Conservation (phyloP, 129 eudicot genomes). For the Flaveria bidentis region DNA sequence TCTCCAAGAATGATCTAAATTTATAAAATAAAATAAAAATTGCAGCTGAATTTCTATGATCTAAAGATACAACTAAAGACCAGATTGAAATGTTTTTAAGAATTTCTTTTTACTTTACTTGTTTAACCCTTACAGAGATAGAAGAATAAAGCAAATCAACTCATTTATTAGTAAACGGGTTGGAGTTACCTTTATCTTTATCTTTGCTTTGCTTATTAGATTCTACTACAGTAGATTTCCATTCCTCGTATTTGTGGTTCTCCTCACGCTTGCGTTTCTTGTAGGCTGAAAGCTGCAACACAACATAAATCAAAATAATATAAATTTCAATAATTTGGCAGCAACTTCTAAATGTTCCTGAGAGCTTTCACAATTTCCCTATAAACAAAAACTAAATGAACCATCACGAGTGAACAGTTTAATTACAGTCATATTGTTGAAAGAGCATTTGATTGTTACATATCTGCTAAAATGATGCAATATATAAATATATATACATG, state of each 20-base stretch:
- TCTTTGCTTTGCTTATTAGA: slow-evolving; percentile 54
- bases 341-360: background rate
- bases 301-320: background rate
- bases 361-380: background rate
- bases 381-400: background rate
- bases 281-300: slow-evolving; percentile 63
- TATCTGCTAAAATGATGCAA: background rate
- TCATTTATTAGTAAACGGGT: background rate
- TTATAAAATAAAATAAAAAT: background rate
- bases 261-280: slow-evolving; percentile 82
- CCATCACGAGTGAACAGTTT: background rate
- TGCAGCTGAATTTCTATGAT: background rate
- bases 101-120: no score
- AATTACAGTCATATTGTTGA: background rate
- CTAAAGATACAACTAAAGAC: background rate
- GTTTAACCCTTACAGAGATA: background rate
- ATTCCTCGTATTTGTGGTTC: slow-evolving; percentile 59
- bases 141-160: background rate
- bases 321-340: background rate
- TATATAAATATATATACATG: background rate
- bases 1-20: background rate
- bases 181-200: slow-evolving; percentile 62
- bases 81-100: background rate
- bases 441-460: background rate
- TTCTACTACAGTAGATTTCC: slow-evolving; percentile 73